Conservation (phyloP, 495 filamentous ascomycete genomes). For the Xylona heveae region DNA sequence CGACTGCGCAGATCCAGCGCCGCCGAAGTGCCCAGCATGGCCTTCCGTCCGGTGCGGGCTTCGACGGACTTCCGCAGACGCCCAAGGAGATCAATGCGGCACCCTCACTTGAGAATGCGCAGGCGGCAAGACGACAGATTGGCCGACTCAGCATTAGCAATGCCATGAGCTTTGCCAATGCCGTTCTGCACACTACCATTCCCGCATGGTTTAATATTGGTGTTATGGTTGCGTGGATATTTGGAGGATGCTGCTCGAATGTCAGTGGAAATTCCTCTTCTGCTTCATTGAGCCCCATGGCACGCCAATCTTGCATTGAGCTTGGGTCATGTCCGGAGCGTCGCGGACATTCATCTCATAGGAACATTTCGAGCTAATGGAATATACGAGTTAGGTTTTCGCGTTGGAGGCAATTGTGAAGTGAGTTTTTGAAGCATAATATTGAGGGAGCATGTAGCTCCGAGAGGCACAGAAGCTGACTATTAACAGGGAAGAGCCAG, state of each 20-base stretch:
- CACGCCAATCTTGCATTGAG: too few species aligned
- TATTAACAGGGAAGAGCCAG: constrained; percentile 30
- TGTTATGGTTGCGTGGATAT: constrained; percentile 70
- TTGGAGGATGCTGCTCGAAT: constrained; percentile 95
- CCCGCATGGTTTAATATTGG: constrained; percentile 44
- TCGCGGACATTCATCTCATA: too few species aligned
- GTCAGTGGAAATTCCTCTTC: constrained; percentile 34
- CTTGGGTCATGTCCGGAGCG: too few species aligned
- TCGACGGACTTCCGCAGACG: constrained; percentile 5
- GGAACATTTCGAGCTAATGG: constrained; percentile 12
- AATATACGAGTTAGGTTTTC: constrained; percentile 40
- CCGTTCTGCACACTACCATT: constrained; percentile 27
- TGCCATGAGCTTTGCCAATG: constrained; percentile 13
- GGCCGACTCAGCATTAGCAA: constrained; percentile 3
- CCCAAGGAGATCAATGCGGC: constrained; percentile 14
- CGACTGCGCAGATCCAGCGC: too few species aligned
- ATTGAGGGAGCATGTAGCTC: constrained; percentile 5
- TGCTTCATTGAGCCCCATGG: too few species aligned
- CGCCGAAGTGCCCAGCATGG: too few species aligned
- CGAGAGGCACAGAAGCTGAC: constrained; percentile 8
- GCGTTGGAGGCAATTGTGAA: constrained; percentile 91
- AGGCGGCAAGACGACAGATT: neutral
- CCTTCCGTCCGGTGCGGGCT: constrained; percentile 3
- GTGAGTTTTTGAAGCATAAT: constrained; percentile 24
- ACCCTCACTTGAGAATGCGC: constrained; percentile 9